Conservation (phyloP, 306 rosid species). For the Dicorynia guianensis region DNA sequence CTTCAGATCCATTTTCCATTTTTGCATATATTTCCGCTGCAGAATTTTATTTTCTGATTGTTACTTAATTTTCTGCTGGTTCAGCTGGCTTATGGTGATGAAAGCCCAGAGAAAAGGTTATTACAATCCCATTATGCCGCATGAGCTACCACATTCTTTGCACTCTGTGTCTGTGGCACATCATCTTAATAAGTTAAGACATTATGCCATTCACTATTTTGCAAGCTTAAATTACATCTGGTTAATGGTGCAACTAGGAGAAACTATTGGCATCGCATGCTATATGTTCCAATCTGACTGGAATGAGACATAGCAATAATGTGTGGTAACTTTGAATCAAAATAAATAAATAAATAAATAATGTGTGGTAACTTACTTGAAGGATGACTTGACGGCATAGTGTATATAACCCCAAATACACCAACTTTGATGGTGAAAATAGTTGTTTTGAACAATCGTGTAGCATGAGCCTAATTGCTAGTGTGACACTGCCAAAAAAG, state of each 20-base stretch:
- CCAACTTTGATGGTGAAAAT: background rate
- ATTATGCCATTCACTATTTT: conserved; percentile 26
- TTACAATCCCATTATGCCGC: conserved; percentile 89
- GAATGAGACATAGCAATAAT: background rate
- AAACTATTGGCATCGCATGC: conserved; percentile 11
- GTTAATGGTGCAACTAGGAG: conserved; percentile 30
- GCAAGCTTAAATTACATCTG: conserved; percentile 24
- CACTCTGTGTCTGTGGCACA: conserved; percentile 82
- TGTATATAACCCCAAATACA: no score
- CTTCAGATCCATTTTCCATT: background rate
- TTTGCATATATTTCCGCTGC: background rate
- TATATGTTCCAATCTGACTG: conserved; percentile 32
- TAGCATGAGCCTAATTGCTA: background rate
- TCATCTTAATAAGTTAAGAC: conserved; percentile 62
- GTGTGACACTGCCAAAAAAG: no score
- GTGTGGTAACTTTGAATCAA: conserved; percentile 26
- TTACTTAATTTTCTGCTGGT: conserved; percentile 40
- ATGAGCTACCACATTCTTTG: conserved; percentile 91
- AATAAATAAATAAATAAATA: no score
- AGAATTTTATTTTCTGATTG: conserved; percentile 33
- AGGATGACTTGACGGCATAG: conserved; percentile 24
- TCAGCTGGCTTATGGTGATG: conserved; percentile 99
- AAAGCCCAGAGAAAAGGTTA: conserved; percentile 69
- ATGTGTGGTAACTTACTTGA: conserved; percentile 21
- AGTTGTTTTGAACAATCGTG: conserved; percentile 17